These are phyloP conservation scores for Sicyos edulis DNA, from an alignment of 306 rosid genomes.

Conservation along the genomic window DNA sequence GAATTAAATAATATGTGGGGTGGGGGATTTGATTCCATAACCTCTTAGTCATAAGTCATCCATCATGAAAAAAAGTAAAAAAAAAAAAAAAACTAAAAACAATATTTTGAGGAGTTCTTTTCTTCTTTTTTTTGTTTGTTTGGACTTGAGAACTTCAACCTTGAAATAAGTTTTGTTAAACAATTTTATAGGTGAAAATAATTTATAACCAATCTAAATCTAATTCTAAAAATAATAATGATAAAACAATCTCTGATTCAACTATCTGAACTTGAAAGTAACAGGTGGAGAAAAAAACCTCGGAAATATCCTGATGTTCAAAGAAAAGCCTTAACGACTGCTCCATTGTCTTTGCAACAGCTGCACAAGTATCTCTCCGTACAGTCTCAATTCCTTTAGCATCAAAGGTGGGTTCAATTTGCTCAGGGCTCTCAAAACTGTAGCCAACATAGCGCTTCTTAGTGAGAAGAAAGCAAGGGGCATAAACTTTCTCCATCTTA, in stretches of 20 bases:
- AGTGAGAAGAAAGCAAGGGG: slow-evolving; percentile 82
- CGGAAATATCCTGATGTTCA: slow-evolving; percentile 56
- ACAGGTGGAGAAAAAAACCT: slow-evolving; percentile 38
- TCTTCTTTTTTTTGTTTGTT: too few species aligned
- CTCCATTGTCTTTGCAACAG: slow-evolving; percentile 87
- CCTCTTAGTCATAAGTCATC: too few species aligned
- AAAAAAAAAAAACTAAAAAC: too few species aligned
- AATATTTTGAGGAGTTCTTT: too few species aligned
- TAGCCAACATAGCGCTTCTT: slow-evolving; percentile 96
- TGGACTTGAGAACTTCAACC: too few species aligned
- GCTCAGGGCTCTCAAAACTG: slow-evolving; percentile 79
- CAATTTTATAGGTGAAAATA: too few species aligned
- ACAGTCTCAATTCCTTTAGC: slow-evolving; percentile 97
- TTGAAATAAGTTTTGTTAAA: too few species aligned
- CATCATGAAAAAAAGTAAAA: too few species aligned
- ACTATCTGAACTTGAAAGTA: slow-evolving; percentile 8
- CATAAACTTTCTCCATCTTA: slow-evolving; percentile 92
- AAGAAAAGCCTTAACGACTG: slow-evolving; percentile 76
- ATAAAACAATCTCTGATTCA: background rate
- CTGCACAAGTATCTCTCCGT: slow-evolving; percentile 87
- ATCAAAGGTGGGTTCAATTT: slow-evolving; percentile 69
- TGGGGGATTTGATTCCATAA: too few species aligned
- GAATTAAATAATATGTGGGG: too few species aligned
- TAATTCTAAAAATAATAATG: too few species aligned
- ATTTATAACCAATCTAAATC: too few species aligned